These are phyloP conservation scores for Fraxinus ornus DNA, from an alignment of 305 asterid genomes.

Conservation along the genomic window DNA sequence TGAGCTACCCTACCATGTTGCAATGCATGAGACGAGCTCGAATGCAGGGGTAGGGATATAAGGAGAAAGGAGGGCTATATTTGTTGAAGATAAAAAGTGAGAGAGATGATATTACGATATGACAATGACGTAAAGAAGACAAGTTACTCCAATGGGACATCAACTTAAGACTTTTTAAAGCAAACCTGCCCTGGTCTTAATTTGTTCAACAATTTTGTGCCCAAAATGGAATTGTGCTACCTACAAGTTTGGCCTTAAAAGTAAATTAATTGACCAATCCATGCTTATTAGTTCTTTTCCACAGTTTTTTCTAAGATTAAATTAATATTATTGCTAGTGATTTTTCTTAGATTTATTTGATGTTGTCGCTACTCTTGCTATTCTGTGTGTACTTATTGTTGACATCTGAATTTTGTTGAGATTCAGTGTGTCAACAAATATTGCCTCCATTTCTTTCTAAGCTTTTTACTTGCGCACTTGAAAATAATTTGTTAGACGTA, in stretches of 20 bases:
- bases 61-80: background rate
- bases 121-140: background rate
- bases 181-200: background rate
- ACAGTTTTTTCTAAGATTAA: background rate
- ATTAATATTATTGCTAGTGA: background rate
- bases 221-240: constrained; percentile 4
- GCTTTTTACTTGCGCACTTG: background rate
- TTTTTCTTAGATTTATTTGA: background rate
- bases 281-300: background rate
- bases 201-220: background rate
- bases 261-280: background rate
- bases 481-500: background rate
- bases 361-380: background rate
- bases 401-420: background rate
- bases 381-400: background rate
- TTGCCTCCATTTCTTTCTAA: background rate
- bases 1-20: background rate
- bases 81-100: background rate
- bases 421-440: background rate
- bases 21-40: background rate
- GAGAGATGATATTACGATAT: background rate
- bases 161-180: background rate
- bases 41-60: background rate
- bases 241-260: background rate
- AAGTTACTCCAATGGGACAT: background rate